These are phyloP conservation scores for Cercospora janseana DNA, from an alignment of 2,329 filamentous ascomycete genomes.

Conservation along the genomic window DNA sequence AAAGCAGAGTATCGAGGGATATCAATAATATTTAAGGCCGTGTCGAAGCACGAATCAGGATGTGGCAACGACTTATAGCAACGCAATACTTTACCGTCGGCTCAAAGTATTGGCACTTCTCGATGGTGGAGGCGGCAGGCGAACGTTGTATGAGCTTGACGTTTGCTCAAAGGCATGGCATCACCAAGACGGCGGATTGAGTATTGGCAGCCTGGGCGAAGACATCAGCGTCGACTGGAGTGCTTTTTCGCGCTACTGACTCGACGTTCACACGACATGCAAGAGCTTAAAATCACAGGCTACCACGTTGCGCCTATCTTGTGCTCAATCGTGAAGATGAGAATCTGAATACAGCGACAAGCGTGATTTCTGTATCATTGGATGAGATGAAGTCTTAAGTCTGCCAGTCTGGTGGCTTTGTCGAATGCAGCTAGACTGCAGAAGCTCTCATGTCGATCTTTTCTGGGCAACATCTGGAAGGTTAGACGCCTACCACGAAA, in stretches of 20 bases:
- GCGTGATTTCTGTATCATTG: too few species aligned
- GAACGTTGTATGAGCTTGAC: constrained; percentile 3
- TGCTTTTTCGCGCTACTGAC: too few species aligned
- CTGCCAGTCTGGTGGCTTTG: constrained; percentile 8
- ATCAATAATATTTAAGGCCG: background rate
- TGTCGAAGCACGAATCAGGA: too few species aligned
- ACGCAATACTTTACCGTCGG: constrained; percentile 13
- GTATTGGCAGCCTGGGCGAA: constrained; percentile 2
- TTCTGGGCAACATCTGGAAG: constrained; percentile 7
- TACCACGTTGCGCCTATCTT: background rate
- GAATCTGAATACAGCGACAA: too few species aligned
- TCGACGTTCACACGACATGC: background rate
- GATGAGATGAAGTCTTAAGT: too few species aligned
- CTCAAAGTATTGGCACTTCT: constrained; percentile 11
- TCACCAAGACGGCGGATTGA: constrained; percentile 2
- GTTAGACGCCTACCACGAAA: background rate
- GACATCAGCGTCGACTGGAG: too few species aligned
- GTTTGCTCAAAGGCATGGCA: constrained; percentile 5
- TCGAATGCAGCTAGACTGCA: background rate
- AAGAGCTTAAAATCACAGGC: background rate
- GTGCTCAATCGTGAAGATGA: too few species aligned
- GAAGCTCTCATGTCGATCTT: constrained; percentile 8
- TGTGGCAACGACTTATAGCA: background rate
- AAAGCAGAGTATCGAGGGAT: background rate
- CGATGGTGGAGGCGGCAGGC: constrained; percentile 5